Conservation (phyloP, 129 eudicot genomes). For the Escallonia rubra region DNA sequence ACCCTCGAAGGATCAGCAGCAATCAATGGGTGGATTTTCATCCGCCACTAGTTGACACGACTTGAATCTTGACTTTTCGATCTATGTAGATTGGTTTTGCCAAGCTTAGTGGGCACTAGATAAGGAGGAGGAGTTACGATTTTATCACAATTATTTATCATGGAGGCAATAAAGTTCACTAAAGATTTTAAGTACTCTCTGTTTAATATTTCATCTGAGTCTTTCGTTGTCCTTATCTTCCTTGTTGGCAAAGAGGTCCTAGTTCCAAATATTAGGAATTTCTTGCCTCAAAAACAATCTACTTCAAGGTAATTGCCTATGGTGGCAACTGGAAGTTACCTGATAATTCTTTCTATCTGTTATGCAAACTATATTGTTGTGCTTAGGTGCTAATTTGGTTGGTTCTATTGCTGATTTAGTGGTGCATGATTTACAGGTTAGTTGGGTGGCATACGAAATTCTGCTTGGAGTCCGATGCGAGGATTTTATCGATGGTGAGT, state of each 20-base stretch:
- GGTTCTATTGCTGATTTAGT: conserved; percentile 2
- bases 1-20: too few species aligned
- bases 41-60: too few species aligned
- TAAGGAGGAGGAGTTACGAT: too few species aligned
- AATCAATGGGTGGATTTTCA: too few species aligned
- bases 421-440: conserved; percentile 4
- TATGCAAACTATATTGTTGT: not conserved
- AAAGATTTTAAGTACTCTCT: too few species aligned
- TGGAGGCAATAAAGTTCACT: too few species aligned
- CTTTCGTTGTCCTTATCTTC: not conserved
- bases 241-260: not conserved
- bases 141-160: too few species aligned
- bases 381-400: not conserved
- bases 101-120: too few species aligned
- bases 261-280: not conserved
- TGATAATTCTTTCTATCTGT: not conserved
- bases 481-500: conserved; percentile 9
- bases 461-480: not conserved
- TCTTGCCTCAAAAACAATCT: not conserved
- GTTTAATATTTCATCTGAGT: not conserved
- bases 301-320: not conserved
- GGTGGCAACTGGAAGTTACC: not conserved
- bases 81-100: too few species aligned
- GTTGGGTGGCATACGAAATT: not conserved
- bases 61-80: too few species aligned